phyloP scores from a whole-genome alignment of 1,284 basidiomycete genomes.

The Ustilago nuda region DNA sequence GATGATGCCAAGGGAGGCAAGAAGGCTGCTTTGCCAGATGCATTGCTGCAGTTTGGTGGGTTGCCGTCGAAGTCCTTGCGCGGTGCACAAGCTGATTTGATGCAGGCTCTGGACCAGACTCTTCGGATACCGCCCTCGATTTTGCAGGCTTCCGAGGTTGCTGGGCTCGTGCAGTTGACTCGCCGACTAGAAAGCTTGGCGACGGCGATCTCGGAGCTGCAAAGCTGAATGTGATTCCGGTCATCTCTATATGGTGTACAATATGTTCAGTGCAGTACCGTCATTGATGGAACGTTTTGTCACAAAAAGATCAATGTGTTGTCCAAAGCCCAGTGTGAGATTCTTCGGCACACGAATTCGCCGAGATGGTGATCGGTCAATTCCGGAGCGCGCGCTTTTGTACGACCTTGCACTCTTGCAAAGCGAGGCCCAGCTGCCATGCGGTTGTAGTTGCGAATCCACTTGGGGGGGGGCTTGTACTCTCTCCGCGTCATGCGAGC shows the following conservation, averaged over 20 bases:
- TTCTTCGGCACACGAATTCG: neutral
- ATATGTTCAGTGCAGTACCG: neutral
- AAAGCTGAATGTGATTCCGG: neutral
- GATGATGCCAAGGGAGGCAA: neutral
- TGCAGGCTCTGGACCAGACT: conserved; percentile 14
- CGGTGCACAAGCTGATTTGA: conserved; percentile 46
- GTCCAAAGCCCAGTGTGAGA: neutral
- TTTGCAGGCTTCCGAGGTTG: neutral
- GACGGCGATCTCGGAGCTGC: conserved; percentile 12
- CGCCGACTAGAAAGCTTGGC: conserved; percentile 14
- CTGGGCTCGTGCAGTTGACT: conserved; percentile 18
- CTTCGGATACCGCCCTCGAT: conserved; percentile 9
- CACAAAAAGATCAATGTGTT: neutral
- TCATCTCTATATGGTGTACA: too few species aligned
- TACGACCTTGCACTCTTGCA: neutral
- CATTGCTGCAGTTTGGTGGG: conserved; percentile 51
- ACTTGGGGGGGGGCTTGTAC: neutral
- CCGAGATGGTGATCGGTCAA: neutral
- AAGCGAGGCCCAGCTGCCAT: neutral
- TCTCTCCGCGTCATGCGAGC: neutral
- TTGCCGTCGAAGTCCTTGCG: conserved; percentile 43
- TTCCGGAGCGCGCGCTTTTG: neutral
- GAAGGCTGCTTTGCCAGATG: conserved; percentile 14
- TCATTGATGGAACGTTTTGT: neutral
- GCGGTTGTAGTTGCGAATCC: neutral